Percentiles rank a stretch among this genome's conserved stretches.
Evolutionary conservation across 1,284 basidiomycete genomes (phyloP).

Genomic region (Apiotrichum akiyoshidainum): DNA sequence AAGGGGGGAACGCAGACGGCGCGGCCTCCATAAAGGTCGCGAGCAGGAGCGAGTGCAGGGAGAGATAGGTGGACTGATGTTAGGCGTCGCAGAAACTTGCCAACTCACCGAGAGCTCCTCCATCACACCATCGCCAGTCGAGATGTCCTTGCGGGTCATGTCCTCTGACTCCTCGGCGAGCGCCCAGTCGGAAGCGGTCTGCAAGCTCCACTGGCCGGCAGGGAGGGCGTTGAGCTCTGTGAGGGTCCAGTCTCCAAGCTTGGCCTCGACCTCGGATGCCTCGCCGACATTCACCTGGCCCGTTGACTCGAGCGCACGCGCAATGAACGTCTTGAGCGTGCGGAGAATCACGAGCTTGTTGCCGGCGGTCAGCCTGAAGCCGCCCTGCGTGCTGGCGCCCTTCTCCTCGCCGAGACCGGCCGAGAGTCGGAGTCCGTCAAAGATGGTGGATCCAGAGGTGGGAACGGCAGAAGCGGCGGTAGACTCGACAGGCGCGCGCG

Average conservation of each 20-base stretch:
- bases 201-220: constrained; percentile 14
- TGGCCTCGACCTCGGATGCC: neutral
- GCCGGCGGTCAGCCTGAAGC: constrained; percentile 30
- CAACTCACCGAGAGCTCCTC: constrained; percentile 28
- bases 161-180: constrained; percentile 5
- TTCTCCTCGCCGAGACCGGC: constrained; percentile 47
- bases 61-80: constrained; percentile 47
- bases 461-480: neutral
- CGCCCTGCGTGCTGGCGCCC: constrained; percentile 37
- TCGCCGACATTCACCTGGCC: neutral
- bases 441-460: constrained; percentile 28
- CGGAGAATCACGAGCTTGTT: constrained; percentile 42
- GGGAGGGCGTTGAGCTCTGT: constrained; percentile 12
- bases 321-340: constrained; percentile 41
- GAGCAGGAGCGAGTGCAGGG: constrained; percentile 69
- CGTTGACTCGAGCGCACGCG: constrained; percentile 20
- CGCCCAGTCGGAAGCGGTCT: constrained; percentile 10
- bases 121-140: constrained; percentile 16
- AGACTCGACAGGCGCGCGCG: neutral
- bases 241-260: constrained; percentile 11
- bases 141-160: neutral
- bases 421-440: constrained; percentile 46
- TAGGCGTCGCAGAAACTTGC: neutral
- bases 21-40: constrained; percentile 81
- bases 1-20: constrained; percentile 69